A percentile compares a stretch with the other conserved stretches of the same genome.
These are phyloP conservation scores for Cutaneotrichosporon sp. DNA, from an alignment of 1,284 basidiomycete species.

Conservation along the genomic window DNA sequence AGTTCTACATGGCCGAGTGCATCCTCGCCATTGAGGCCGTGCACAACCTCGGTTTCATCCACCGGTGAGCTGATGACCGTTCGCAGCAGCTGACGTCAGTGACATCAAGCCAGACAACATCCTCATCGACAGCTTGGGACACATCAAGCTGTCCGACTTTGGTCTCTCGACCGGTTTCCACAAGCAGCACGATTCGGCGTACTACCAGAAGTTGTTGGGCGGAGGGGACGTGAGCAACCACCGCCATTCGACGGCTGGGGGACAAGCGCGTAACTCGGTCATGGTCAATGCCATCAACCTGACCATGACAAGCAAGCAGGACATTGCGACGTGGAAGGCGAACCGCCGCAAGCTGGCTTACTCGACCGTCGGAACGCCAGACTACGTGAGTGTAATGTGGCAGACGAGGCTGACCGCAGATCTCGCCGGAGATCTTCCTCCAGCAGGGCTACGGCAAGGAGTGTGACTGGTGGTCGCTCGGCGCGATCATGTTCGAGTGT, in stretches of 20 bases:
- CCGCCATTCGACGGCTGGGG: constrained; percentile 22
- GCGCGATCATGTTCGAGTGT: constrained; percentile 98
- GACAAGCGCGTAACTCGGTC: constrained; percentile 71
- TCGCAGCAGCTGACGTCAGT: constrained; percentile 49
- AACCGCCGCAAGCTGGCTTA: constrained; percentile 95
- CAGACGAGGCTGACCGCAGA: constrained; percentile 45
- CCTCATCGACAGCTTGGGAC: constrained; percentile 86
- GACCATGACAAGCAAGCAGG: constrained; percentile 85
- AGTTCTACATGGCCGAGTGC: constrained; percentile 99
- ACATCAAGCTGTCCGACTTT: constrained; percentile 94
- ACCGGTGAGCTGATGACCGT: constrained; percentile 59
- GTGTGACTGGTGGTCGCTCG: constrained; percentile 97
- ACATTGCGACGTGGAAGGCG: constrained; percentile 98
- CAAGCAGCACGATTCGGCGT: constrained; percentile 88
- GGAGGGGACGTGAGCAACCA: constrained; percentile 38
- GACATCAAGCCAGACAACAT: constrained; percentile 98
- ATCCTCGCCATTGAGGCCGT: constrained; percentile 97
- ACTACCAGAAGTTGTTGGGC: constrained; percentile 90
- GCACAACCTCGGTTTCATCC: constrained; percentile 97
- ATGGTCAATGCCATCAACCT: constrained; percentile 93
- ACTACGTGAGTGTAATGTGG: constrained; percentile 59
- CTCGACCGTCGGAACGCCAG: constrained; percentile 96
- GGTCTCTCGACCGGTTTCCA: constrained; percentile 93
- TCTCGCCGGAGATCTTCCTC: constrained; percentile 96
- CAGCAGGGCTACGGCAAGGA: constrained; percentile 97